These are phyloP conservation scores for Kurtzmaniella cleridarum DNA, from an alignment of 805 yeast species.

Conservation along the genomic window DNA sequence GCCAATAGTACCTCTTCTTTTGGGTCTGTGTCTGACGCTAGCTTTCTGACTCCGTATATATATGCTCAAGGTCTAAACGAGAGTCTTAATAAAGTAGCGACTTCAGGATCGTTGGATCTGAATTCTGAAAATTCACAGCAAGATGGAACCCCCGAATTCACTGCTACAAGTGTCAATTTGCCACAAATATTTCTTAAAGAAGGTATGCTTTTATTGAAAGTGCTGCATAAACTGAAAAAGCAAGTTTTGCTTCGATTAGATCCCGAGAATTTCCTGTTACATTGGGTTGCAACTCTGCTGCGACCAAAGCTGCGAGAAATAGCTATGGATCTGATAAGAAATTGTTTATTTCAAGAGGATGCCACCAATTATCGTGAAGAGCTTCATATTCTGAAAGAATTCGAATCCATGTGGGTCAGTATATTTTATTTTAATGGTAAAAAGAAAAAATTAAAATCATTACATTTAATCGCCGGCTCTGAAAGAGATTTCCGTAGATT, in stretches of 20 bases:
- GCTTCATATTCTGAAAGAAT: conserved; percentile 63
- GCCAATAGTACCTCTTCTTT: neutral
- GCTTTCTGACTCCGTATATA: conserved; percentile 3
- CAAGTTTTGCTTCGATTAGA: conserved; percentile 55
- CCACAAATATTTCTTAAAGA: conserved; percentile 45
- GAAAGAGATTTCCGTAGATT: conserved; percentile 55
- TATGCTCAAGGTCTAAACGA: neutral
- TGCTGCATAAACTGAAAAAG: conserved; percentile 65
- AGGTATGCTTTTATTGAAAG: conserved; percentile 61
- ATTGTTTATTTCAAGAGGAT: conserved; percentile 57
- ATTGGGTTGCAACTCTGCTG: conserved; percentile 43
- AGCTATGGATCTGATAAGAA: conserved; percentile 57
- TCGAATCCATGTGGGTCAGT: conserved; percentile 70
- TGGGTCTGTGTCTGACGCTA: neutral
- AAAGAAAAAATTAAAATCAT: conserved; percentile 62
- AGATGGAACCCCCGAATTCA: conserved; percentile 7
- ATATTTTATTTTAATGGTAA: conserved; percentile 61
- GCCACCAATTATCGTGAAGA: conserved; percentile 87
- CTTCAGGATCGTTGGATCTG: conserved; percentile 6
- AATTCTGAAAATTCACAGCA: conserved; percentile 8
- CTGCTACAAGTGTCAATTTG: conserved; percentile 13
- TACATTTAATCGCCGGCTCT: conserved; percentile 71
- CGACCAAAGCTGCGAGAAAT: conserved; percentile 22
- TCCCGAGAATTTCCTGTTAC: conserved; percentile 45
- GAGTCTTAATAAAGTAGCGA: neutral